A percentile compares a stretch with the other conserved stretches of the same genome.
These are phyloP conservation scores for Harringtonia lauricola DNA, from an alignment of 2,329 filamentous ascomycete genomes.

Conservation along the genomic window DNA sequence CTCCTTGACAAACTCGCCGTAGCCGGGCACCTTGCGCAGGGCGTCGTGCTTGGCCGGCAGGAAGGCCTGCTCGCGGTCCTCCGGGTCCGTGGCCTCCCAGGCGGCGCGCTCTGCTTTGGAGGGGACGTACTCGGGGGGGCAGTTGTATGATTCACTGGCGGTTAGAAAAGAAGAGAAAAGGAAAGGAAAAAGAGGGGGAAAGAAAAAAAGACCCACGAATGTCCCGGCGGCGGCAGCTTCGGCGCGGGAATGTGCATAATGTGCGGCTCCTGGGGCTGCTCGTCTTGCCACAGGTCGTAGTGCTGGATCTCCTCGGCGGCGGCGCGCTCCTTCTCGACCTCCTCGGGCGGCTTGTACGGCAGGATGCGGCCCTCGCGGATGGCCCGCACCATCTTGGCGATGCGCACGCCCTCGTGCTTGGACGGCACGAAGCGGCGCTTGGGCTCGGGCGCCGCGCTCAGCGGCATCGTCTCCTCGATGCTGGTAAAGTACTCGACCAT, in stretches of 20 bases:
- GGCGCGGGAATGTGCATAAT: slow-evolving; percentile 92
- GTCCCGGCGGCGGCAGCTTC: slow-evolving; percentile 84
- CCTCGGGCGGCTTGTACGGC: slow-evolving; percentile 71
- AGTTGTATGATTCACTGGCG: slow-evolving; percentile 72
- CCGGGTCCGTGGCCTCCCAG: slow-evolving; percentile 80
- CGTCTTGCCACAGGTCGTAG: slow-evolving; percentile 93
- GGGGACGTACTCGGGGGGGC: slow-evolving; percentile 86
- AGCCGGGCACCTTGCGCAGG: slow-evolving; percentile 84
- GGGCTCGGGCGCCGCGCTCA: slow-evolving; percentile 89
- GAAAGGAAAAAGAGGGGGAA: not conserved
- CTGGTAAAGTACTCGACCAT: slow-evolving; percentile 91
- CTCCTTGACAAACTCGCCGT: slow-evolving; percentile 84
- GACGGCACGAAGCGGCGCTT: slow-evolving; percentile 93
- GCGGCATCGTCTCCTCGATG: slow-evolving; percentile 82
- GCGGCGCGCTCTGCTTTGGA: slow-evolving; percentile 70
- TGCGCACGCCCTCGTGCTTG: slow-evolving; percentile 89
- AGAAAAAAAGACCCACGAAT: slow-evolving; percentile 30
- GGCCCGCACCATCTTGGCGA: slow-evolving; percentile 95
- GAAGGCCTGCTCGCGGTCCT: slow-evolving; percentile 85
- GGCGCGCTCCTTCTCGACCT: slow-evolving; percentile 50
- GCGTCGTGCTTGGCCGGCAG: slow-evolving; percentile 73
- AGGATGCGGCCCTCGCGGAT: slow-evolving; percentile 90
- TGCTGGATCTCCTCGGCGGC: slow-evolving; percentile 59
- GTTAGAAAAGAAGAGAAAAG: not conserved
- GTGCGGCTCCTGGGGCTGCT: slow-evolving; percentile 71